Conservation (phyloP, 345 rosid species). For the Eucalyptus erythrocorys region DNA sequence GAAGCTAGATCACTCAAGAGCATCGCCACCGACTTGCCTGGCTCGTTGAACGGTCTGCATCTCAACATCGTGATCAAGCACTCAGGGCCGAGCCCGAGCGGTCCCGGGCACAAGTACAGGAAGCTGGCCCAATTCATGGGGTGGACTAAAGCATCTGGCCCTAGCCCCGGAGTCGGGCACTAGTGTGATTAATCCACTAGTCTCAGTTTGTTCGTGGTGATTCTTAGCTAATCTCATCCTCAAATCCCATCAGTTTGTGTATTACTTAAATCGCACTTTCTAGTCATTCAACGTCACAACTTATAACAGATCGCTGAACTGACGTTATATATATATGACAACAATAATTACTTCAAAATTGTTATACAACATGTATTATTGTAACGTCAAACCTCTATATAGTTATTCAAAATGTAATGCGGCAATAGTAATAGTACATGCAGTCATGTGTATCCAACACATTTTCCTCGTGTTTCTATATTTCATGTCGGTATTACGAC, state of each 20-base stretch:
- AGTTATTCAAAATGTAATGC: not conserved
- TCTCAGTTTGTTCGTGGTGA: not conserved
- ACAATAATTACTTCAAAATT: not conserved
- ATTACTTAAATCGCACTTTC: not conserved
- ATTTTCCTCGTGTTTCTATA: not conserved
- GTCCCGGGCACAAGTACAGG: slow-evolving; percentile 9
- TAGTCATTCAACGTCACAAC: not conserved
- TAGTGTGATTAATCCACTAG: not conserved
- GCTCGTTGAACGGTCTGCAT: not conserved
- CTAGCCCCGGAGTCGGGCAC: slow-evolving; percentile 24
- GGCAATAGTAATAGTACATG: no score
- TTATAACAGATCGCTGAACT: not conserved
- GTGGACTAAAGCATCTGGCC: slow-evolving; percentile 8
- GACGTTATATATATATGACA: not conserved
- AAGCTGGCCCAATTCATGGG: not conserved
- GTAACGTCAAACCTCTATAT: not conserved
- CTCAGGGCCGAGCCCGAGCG: slow-evolving; percentile 21
- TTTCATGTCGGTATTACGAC: not conserved
- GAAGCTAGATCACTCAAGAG: not conserved
- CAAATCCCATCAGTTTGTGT: not conserved
- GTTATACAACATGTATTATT: not conserved
- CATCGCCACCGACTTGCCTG: not conserved
- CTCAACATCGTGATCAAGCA: not conserved
- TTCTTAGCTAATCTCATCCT: not conserved
- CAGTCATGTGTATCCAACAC: not conserved